A percentile compares a stretch with the other conserved stretches of the same genome.
These are phyloP conservation scores for Puccinia novopanici DNA, from an alignment of 1,284 basidiomycete genomes.

Conservation along the genomic window DNA sequence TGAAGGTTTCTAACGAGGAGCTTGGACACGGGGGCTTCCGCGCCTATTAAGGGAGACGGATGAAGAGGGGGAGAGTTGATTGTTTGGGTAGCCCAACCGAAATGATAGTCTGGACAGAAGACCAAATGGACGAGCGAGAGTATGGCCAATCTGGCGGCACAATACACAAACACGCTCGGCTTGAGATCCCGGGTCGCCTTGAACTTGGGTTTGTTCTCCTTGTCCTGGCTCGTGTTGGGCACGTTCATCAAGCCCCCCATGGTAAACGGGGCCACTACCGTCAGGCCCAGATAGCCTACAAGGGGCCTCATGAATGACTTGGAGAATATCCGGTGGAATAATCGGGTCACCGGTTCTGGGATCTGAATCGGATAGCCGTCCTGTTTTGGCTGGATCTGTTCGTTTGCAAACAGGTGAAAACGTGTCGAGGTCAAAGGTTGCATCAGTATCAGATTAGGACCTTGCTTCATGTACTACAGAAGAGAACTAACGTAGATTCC, in stretches of 20 bases:
- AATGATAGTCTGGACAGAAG: slow-evolving; percentile 34
- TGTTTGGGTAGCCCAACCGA: slow-evolving; percentile 18
- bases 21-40: not conserved
- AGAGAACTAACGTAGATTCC: not conserved
- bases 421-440: not conserved
- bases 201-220: not conserved
- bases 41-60: not conserved
- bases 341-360: slow-evolving; percentile 10
- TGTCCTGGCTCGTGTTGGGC: slow-evolving; percentile 8
- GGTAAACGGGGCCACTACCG: slow-evolving; percentile 26
- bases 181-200: slow-evolving; percentile 24
- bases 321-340: slow-evolving; percentile 29
- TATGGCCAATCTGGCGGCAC: slow-evolving; percentile 18
- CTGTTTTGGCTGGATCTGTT: not conserved
- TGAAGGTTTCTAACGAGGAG: not conserved
- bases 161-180: slow-evolving; percentile 39
- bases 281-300: slow-evolving; percentile 2
- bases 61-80: not conserved
- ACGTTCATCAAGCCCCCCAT: slow-evolving; percentile 41
- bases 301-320: slow-evolving; percentile 22
- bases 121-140: slow-evolving; percentile 28
- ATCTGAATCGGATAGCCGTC: not conserved
- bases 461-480: not conserved
- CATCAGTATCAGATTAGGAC: not conserved
- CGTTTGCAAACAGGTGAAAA: not conserved